Evolutionary conservation across 164 flowering plant species (phyloP).

Genomic region (Liriodendron chinense): DNA sequence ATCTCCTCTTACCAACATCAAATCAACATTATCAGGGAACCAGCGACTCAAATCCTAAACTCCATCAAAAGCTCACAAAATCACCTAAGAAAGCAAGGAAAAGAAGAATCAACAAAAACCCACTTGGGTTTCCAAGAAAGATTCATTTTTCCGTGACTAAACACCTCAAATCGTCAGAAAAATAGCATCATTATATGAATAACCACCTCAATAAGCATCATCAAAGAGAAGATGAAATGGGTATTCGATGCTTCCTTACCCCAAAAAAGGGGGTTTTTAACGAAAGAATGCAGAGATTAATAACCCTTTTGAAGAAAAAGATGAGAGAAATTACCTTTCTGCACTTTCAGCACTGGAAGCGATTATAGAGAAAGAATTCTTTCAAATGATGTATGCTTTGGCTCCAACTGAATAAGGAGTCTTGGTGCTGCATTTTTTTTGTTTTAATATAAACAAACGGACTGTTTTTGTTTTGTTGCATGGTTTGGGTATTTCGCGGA

Average conservation of each 20-base stretch:
- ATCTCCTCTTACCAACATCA: background rate
- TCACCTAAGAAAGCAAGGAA: background rate
- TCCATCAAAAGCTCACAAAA: background rate
- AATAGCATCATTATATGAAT: background rate
- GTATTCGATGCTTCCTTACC: too few species aligned
- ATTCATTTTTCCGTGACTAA: background rate
- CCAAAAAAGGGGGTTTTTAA: background rate
- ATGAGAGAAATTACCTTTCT: background rate
- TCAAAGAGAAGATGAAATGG: background rate
- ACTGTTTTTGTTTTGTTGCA: background rate
- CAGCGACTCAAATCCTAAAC: background rate
- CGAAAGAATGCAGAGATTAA: background rate
- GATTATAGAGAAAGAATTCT: background rate
- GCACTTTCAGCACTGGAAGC: background rate
- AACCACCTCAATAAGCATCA: background rate
- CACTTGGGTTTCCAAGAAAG: background rate
- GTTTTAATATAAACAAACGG: background rate
- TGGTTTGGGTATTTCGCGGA: too few species aligned
- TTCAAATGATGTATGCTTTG: background rate
- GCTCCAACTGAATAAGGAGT: constrained; percentile 1
- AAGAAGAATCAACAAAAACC: background rate
- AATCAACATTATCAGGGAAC: background rate
- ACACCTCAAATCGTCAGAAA: background rate
- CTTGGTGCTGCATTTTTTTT: background rate
- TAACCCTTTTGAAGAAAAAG: background rate